phyloP scores from a whole-genome alignment of 2,329 filamentous ascomycete genomes.

The Aureobasidium lini region DNA sequence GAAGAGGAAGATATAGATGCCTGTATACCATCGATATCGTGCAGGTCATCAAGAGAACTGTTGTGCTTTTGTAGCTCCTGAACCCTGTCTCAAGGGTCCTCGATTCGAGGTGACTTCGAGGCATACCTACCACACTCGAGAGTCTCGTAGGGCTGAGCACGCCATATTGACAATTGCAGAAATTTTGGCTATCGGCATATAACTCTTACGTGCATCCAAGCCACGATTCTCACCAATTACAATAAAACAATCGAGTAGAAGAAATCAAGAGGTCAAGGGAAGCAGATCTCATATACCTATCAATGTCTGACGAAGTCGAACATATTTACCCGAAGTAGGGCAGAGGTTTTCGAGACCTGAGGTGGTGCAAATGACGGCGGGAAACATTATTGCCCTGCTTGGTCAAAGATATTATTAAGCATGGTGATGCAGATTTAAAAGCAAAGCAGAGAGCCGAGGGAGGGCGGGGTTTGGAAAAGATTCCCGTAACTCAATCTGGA shows the following conservation, averaged over 20 bases:
- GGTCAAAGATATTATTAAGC: constrained; percentile 11
- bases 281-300: not conserved
- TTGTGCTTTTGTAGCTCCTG: not conserved
- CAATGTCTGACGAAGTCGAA: not conserved
- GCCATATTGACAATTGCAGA: constrained; percentile 1
- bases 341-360: not conserved
- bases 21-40: not conserved
- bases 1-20: not conserved
- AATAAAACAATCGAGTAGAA: not conserved
- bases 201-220: not conserved
- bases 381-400: not conserved
- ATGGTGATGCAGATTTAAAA: not conserved
- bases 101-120: not conserved
- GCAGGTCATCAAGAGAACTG: not conserved
- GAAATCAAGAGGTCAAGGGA: not conserved
- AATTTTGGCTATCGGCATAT: not conserved
- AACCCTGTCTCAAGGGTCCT: not conserved
- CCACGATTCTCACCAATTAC: not conserved
- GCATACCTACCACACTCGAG: not conserved
- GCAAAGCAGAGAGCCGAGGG: not conserved
- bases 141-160: not conserved
- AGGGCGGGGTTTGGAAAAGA: not conserved
- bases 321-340: not conserved
- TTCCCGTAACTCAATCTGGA: not conserved
- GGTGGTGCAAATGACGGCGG: not conserved